A percentile compares a stretch with the other conserved stretches of the same genome.
These are phyloP conservation scores for Salinomyces thailandicus DNA, from an alignment of 2,329 filamentous ascomycete species.

Conservation along the genomic window DNA sequence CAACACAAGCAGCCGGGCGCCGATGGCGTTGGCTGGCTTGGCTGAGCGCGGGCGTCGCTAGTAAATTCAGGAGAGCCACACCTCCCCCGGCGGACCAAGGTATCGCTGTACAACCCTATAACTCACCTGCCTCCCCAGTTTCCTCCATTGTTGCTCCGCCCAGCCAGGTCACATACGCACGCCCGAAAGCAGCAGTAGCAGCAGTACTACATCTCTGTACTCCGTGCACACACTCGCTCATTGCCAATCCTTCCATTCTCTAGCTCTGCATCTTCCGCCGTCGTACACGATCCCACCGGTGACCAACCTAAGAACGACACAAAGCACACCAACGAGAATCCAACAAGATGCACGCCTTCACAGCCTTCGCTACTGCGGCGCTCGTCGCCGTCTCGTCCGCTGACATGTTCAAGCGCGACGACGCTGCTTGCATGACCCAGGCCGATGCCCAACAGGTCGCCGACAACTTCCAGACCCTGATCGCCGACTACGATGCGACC, in stretches of 20 bases:
- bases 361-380: conserved; percentile 3
- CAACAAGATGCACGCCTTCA: conserved; percentile 6
- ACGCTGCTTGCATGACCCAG: conserved; percentile 16
- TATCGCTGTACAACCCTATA: not conserved
- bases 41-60: too few relatives aligned
- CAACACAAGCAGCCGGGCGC: too few relatives aligned
- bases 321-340: too few relatives aligned
- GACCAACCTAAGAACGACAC: too few relatives aligned
- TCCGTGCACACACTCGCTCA: not conserved
- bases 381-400: conserved; percentile 1
- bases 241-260: not conserved
- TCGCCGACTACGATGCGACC: conserved; percentile 22
- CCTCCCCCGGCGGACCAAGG: too few relatives aligned
- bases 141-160: not conserved
- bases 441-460: conserved; percentile 13
- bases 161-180: not conserved
- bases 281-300: not conserved
- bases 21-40: not conserved
- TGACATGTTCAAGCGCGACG: conserved; percentile 3
- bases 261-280: not conserved
- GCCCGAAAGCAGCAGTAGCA: not conserved
- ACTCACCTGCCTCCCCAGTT: not conserved
- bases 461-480: conserved; percentile 23
- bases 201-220: not conserved
- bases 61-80: too few relatives aligned